Evolutionary conservation across 768 basidiomycete genomes (phyloP), one percentile per base, ranked within the genome.

Genomic region (Tylopilus subfusipes): DNA sequence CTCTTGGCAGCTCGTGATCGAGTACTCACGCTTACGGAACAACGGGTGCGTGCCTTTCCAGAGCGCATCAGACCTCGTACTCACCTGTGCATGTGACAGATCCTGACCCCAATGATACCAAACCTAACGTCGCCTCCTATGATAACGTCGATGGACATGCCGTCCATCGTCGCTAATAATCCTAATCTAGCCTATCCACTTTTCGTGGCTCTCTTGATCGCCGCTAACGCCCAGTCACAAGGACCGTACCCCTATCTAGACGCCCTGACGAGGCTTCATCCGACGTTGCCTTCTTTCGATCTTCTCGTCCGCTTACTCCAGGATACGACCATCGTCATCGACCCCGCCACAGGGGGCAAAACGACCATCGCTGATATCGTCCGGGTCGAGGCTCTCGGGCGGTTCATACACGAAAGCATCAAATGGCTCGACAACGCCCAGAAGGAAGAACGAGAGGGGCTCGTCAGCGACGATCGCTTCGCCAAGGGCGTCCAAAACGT

Each of bases 401-500:
- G 78, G 42, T 90, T 92, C 63, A 76, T 91, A 31, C 84, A 86
- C 55, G 83, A 84, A 57, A 74, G 80, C 56, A 85, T 89, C 59
- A 76, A 76, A 36, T 87, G 86, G 79, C 73, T 92, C 16, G 88
- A 90, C 52, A 73, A 69, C 22, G 85, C 86, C 3, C 87, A 91
- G 64, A 72, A 73, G 46, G 85, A 90, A 50, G 86, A 88, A 65
- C 75, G 76, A 30, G 83, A 87, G 43, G 88, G 87, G 5, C 66
- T 79, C 30, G 76, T 84, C 53, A 86, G 82, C 53, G 88, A 90
- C 57, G 88, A 90, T 66, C 80, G 85, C 22, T 85, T 84, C 61
- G 78, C 84, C 7, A 85, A 84, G 63, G 86, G 85, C 13, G 81
- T 88, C 29, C 81, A 83, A 66, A 84, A 87, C 62, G 89, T 90